These are phyloP conservation scores for Picea sitchensis DNA, from an alignment of 75 land plant species.

Conservation along the genomic window DNA sequence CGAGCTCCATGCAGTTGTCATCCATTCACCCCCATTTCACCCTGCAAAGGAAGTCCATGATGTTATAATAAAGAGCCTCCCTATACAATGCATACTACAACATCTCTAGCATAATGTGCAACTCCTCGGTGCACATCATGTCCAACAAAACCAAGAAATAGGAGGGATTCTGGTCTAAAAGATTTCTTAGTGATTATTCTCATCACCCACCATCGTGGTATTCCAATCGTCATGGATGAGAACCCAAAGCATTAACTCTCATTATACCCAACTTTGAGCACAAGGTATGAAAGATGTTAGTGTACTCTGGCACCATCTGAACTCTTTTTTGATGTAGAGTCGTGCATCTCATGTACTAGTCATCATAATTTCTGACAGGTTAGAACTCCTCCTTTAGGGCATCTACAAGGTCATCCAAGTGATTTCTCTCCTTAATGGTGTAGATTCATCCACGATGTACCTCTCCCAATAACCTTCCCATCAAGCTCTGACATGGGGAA, in stretches of 20 bases:
- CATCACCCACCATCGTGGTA: background rate
- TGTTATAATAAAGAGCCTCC: constrained; percentile 81
- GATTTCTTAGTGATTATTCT: constrained; percentile 20
- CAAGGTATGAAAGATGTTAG: no score
- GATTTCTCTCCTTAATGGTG: no score
- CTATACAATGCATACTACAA: constrained; percentile 63
- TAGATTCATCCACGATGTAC: no score
- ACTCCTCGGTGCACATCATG: constrained; percentile 78
- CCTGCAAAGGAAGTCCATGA: constrained; percentile 53
- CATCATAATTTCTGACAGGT: no score
- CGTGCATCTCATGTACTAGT: no score
- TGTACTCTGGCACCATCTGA: no score
- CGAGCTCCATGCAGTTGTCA: constrained; percentile 58
- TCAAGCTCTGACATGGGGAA: no score
- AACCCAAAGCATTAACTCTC: constrained; percentile 68
- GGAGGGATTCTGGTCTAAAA: constrained; percentile 86
- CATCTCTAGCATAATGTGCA: constrained; percentile 51
- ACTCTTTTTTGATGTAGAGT: no score
- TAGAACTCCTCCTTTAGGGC: no score
- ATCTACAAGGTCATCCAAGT: no score
- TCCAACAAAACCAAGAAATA: constrained; percentile 83
- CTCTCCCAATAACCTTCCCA: no score
- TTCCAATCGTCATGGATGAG: constrained; percentile 78
- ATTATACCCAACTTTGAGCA: no score
- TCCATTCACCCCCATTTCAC: constrained; percentile 76